Base-by-base conservation (phyloP, 73 alveolate species). In the Symbiodinium natans region DNA sequence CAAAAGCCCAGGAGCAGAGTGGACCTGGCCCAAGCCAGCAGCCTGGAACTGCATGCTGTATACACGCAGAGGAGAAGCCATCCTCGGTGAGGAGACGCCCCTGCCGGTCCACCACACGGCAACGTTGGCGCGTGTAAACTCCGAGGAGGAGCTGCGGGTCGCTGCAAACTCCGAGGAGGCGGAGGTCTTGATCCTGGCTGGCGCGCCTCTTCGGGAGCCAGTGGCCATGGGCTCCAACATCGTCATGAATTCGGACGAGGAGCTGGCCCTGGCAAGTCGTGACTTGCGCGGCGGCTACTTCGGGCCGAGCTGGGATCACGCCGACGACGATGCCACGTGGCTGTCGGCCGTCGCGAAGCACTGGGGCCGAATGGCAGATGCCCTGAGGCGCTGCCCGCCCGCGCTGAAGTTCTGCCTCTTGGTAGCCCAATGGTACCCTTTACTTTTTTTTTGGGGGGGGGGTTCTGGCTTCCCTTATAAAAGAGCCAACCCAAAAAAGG, bases 251-350 rank as follows among this genome's bases (percentile, higher is more conserved):
- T 27, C 41, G 23, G 36, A 36, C 15, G 88, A 41, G 87, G 96
- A 90, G 38, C 34, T 90, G 88, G 88, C 88, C 42, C 39, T 63
- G 25, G 96, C 96, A 8, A 90, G n/a, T 41, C 86, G 88, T 7
- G 96, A 90, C 42, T 31, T 90, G 77, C 48, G 87, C 25, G 39
- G 75, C 5, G 96, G 96, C 54, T 68, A 41, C 21, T 90, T 90
- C 33, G 96, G 96, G 38, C 96, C 96, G 73, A 90, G 96, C 75
- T 90, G 96, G 96, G 96, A 63, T 27, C 87, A 90, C 39, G 71
- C 96, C 17, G 96, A 90, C 29, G 96, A 90, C 46, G 96, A 90
- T 42, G 52, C 88, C 33, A 84, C 75, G 38, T 90, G 96, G 96
- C 29, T 90, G 96, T 27, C 80, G 17, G 33, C 80, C 33, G 80